Evolutionary conservation across 495 filamentous ascomycete genomes (phyloP), one percentile per base, ranked within the genome.

Genomic region (Daldinia bambusicola): DNA sequence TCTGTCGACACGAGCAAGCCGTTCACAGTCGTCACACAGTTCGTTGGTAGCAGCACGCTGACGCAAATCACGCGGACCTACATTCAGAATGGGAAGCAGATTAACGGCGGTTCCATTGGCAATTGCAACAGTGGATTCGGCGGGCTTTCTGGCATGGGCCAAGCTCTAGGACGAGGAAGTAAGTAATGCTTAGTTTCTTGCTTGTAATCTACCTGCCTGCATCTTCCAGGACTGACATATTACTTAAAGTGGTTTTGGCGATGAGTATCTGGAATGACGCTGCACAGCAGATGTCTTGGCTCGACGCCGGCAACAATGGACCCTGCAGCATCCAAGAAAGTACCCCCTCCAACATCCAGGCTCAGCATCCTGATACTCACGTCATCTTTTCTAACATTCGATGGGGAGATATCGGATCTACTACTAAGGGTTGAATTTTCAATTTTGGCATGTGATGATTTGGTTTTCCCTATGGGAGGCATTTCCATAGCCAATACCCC

Each of bases 1-100:
- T 81, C 72, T 16, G 84, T 90, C 58, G 84, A 90, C 77, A 88
- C 88, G 1, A 81, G 37, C 36, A 75, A 77, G 37, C 75, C 77
- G n/a, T 85, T 89, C 71, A 89, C 85, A 0, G 87, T 89, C 30
- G 82, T 88, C 10, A 89, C 88, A 2, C 86, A 89, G 69, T 89
- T 90, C 77, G 61, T 81, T 7, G 84, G 85, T 40, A 80, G 74
- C 65, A 81, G 83, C 59, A 84, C 83, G 1, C 76, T 89, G 57
- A 74, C 66, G 16, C 80, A 85, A 66, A 88, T 90, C 74, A 75
- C 80, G 18, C 82, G 87, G 2, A 43, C 82, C 6, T 90, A 90
- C 77, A 77, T 87, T 32, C 86, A 88, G 71, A 67, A 83, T 56
- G 85, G 85, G 12, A 63, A 66, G 37, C 61, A 71, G 51, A 64